Base-by-base conservation (phyloP, 1,284 basidiomycete genomes). In the Austropuccinia psidii region DNA sequence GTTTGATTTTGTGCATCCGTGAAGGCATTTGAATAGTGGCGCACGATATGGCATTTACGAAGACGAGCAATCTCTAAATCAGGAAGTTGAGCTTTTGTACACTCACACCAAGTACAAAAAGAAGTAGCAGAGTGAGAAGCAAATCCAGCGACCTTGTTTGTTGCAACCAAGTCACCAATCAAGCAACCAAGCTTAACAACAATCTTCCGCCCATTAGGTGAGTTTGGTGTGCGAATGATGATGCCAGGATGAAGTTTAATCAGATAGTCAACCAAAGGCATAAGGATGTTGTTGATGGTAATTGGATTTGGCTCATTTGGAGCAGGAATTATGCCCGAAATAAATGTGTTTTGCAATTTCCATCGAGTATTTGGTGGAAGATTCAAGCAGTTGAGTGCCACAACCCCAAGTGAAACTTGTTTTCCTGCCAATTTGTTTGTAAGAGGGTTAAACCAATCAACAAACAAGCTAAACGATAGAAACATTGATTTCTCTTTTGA, bases 371-470 rank as follows among this genome's bases (percentile, higher is more conserved):
- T 5, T 29, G 64, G 64, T 15, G 64, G 64, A 4, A 66, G 9
- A 37, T 66, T 37, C 15, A 66, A 47, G 35, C 64, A 66, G 15
- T 21, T 66, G 17, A 66, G 43, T 17, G 45, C 64, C 27, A 66
- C 8, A 19, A 52, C 7, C 11, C 64, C 64, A 29, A 66, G 15
- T 29, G 43, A 66, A 13, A 19, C 15, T 35, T 66, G 43, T 49
- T n/a, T 7, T 37, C 64, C 47, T 2, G 8, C 19, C 24, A 47
- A 13, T n/a, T 33, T 50, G 29, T 66, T 66, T 3, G 47, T 47
- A 50, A 24, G 33, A 17, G 45, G 64, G 24, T 66, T 66, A 37
- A 66, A 33, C 61, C 61, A 65, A 49, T 65, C 37, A 9, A 61
- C 8, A 35, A 66, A 66, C 24, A 66, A 35, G 8, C 43, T 50